Conservation (phyloP, 805 yeast genomes). For the Maudiozyma bulderi region DNA sequence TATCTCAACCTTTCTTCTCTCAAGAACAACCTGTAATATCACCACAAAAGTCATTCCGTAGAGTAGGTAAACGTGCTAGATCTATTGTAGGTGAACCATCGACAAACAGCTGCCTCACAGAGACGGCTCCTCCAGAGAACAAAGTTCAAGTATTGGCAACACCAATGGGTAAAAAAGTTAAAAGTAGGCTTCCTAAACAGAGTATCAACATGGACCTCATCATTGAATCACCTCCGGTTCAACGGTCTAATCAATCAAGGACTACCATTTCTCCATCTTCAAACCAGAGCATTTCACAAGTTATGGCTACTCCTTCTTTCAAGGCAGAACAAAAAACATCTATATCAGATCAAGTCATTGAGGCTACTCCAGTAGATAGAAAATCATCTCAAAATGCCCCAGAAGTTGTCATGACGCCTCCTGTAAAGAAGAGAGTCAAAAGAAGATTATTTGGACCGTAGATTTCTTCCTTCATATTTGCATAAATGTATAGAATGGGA, state of each 20-base stretch:
- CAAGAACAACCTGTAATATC: neutral
- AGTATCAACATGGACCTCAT: constrained; percentile 9
- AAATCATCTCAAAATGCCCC: neutral
- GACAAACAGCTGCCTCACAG: too few species aligned
- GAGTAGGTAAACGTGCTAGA: constrained; percentile 21
- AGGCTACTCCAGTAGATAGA: neutral
- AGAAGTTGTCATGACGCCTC: constrained; percentile 14
- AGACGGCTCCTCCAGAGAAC: too few species aligned
- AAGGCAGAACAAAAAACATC: neutral
- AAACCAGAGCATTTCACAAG: neutral
- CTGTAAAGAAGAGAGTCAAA: constrained; percentile 19
- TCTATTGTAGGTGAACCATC: neutral
- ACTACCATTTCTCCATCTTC: neutral
- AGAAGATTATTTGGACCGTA: constrained; percentile 32
- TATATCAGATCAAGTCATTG: neutral
- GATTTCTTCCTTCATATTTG: neutral
- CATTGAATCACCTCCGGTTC: constrained; percentile 21
- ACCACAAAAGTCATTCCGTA: constrained; percentile 16
- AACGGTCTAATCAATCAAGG: neutral
- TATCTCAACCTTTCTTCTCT: neutral
- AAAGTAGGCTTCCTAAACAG: constrained; percentile 10
- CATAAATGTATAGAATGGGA: neutral
- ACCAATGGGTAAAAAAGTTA: constrained; percentile 11
- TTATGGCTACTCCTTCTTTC: neutral
- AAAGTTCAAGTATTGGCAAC: constrained; percentile 23